Conservation (phyloP, 163 green algal genomes). For the Scenedesmus sp. region DNA sequence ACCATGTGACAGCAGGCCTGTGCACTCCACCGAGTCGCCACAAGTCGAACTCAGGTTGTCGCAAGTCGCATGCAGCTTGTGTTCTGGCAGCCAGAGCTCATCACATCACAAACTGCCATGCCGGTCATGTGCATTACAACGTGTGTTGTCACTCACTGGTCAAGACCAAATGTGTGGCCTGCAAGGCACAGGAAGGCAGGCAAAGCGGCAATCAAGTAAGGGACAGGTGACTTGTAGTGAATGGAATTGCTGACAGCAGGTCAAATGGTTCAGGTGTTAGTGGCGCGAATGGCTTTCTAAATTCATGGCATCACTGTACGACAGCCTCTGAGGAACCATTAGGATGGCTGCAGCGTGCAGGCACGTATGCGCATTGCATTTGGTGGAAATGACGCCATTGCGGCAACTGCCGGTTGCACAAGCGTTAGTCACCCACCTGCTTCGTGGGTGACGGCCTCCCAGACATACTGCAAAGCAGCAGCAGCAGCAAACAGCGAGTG, state of each 20-base stretch:
- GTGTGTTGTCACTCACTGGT: not conserved
- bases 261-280: no score
- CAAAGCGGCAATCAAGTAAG: no score
- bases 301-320: not conserved
- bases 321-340: not conserved
- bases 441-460: not conserved
- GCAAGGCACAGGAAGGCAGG: not conserved
- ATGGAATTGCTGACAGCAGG: no score
- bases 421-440: not conserved
- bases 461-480: not conserved
- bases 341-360: not conserved
- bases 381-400: no score
- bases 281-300: no score
- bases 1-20: no score
- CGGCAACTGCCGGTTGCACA: no score
- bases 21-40: not conserved
- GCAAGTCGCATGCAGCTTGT: not conserved
- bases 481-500: no score
- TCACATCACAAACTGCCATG: not conserved
- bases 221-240: no score
- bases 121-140: not conserved
- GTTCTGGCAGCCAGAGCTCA: not conserved
- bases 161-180: not conserved
- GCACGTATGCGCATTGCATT: not conserved
- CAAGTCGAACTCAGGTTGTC: not conserved